Conservation (phyloP, 2,329 filamentous ascomycete genomes). For the Scleromitrula shiraiana region DNA sequence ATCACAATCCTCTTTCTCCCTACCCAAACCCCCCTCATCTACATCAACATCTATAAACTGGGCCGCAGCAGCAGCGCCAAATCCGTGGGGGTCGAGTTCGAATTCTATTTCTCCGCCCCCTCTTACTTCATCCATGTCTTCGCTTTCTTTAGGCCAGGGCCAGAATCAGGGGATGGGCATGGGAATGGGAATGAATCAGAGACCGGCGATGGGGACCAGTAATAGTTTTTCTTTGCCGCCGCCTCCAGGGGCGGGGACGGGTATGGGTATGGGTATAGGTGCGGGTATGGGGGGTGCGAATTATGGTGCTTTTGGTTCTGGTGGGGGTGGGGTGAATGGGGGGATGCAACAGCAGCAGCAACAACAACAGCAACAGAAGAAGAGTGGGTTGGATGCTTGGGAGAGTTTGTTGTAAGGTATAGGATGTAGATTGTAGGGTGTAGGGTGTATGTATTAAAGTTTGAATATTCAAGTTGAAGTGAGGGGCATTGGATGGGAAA, state of each 20-base stretch:
- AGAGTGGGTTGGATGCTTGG: conserved; percentile 44
- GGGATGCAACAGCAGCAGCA: no score
- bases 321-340: no score
- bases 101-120: conserved; percentile 25
- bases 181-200: background rate
- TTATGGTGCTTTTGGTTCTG: no score
- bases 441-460: no score
- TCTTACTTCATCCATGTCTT: background rate
- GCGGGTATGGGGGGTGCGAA: conserved; percentile 1
- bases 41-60: conserved; percentile 39
- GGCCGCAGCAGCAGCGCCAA: conserved; percentile 38
- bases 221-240: conserved; percentile 29
- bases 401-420: conserved; percentile 43
- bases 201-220: background rate
- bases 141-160: background rate
- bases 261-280: conserved; percentile 21
- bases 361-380: conserved; percentile 27
- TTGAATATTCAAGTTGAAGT: background rate
- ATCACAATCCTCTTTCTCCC: conserved; percentile 8
- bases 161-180: background rate
- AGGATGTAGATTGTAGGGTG: no score
- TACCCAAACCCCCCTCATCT: conserved; percentile 17
- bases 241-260: conserved; percentile 15
- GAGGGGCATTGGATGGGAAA: no score
- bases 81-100: conserved; percentile 39